Base-by-base conservation (phyloP, 306 rosid species). In the Rosa lucieae region DNA sequence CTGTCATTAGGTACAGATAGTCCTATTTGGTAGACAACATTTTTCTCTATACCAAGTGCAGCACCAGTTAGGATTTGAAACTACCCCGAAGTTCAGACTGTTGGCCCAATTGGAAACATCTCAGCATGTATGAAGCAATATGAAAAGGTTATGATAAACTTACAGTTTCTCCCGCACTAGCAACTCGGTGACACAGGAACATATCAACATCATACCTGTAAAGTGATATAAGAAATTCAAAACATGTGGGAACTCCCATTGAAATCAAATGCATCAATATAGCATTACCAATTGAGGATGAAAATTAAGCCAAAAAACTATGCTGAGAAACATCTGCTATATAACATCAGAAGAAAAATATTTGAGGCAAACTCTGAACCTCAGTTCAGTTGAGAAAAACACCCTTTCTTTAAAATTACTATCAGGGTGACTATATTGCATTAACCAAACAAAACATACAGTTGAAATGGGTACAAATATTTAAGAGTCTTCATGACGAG, bases 131-230 rank as follows among this genome's bases (percentile, higher is more conserved):
- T 6, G n/a, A 47, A 37, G 71, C 78, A 23, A 61, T 44, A 5
- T 3, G 29, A 43, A 44, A 2, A 35, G 21, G 59, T 15, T 62
- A 56, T 39, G 68, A 79, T 49, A 12, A 53, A 55, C 98, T 93
- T 92, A 93, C 99, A 88, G 95, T 86, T 84, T 93, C 99, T 43
- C 92, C 98, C 1, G 84, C 77, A 86, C 90, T 79, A 71, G 78
- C 83, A 83, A 83, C 85, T 81, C 98, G 86, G 83, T 90, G 99
- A 53, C 87, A 88, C 51, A 93, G 74, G 81, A 95, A 91, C 75
- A 71, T 76, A 23, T 93, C 97, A 37, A 95, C 96, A 76, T 95
- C 99, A 72, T 95, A 95, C 99, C 99, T 95, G 93, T 82, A 80
- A 43, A 69, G 77, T 78, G 86, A 83, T 37, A 76, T 59, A 65